Evolutionary conservation across 331 rosid species (phyloP), one percentile per base, ranked within the genome.

Genomic region (Arachis monticola): DNA sequence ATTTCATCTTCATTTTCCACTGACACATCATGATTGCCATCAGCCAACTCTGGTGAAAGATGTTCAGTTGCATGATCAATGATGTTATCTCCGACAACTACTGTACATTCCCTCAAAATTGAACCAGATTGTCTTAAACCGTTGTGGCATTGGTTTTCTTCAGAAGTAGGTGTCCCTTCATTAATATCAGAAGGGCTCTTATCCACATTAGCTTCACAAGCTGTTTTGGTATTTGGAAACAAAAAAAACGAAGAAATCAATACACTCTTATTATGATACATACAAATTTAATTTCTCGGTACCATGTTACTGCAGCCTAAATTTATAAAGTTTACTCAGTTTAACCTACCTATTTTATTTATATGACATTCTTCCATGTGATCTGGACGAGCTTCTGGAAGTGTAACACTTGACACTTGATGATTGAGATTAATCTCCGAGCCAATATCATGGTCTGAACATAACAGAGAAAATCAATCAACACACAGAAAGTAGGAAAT

Each of bases 121-220:
- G 74, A 73, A 74, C 77, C 62, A 56, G 77, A 59, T 65, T 69
- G 62, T 42, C 57, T 44, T 38, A 70, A 68, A 64, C 71, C 76
- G 64, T 59, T 67, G 47, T 59, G 73, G 60, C 77, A 74, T 69
- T 77, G 79, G 35, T 79, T 66, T 40, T 35, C 71, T 27, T 71
- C 82, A 82, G 66, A 72, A 17, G 48, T 42, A 73, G 70, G 80
- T 38, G 47, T 64, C 76, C 78, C 82, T 12, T 79, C 53, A n/a
- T 48, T 47, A 60, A 7, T 72, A 60, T 76, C 81, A 77, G 71
- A 31, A 66, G 67, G 69, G 66, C 66, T 76, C 72, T 74, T 80
- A 45, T 48, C 78, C 41, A 47, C 86, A 79, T 73, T 75, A 72
- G 66, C 83, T 79, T 75, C 85, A 75, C 65, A 40, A 74, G 81